phyloP scores from a whole-genome alignment of 169 alveolate species.

The Eimeria sp. region DNA sequence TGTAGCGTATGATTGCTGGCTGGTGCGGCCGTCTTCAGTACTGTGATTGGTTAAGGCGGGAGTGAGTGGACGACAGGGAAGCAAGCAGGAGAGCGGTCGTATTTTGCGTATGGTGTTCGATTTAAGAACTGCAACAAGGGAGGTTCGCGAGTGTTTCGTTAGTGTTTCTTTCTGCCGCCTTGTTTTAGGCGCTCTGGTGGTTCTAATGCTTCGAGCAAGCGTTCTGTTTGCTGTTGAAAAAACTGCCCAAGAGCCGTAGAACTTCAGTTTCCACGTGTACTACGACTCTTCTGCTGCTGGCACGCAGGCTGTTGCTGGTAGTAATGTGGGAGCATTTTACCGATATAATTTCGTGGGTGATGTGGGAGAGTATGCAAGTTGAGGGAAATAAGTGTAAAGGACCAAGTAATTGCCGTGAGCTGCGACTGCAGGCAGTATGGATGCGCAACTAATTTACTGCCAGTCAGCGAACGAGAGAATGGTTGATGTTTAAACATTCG shows the following conservation, averaged over 20 bases:
- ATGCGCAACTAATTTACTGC: background rate
- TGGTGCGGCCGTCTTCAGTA: background rate
- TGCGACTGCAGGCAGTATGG: background rate
- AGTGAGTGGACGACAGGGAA: background rate
- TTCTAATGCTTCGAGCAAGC: background rate
- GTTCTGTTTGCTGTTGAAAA: background rate
- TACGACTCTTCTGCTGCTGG: background rate
- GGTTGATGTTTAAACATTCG: background rate
- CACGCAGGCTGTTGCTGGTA: background rate
- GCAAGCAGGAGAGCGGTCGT: background rate
- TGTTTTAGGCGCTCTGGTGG: background rate
- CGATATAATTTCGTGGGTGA: background rate
- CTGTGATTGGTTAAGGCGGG: background rate
- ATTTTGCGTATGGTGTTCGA: background rate
- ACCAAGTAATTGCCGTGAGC: background rate
- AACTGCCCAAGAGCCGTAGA: background rate
- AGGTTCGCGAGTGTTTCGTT: background rate
- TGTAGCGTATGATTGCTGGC: background rate
- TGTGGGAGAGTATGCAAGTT: background rate
- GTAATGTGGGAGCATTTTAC: background rate
- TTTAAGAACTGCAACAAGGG: background rate
- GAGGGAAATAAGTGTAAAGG: background rate
- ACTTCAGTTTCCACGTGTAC: background rate
- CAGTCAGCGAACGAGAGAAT: background rate
- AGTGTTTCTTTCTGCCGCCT: background rate